Conservation (phyloP, 768 basidiomycete genomes). For the Macrolepiota dolichaula region DNA sequence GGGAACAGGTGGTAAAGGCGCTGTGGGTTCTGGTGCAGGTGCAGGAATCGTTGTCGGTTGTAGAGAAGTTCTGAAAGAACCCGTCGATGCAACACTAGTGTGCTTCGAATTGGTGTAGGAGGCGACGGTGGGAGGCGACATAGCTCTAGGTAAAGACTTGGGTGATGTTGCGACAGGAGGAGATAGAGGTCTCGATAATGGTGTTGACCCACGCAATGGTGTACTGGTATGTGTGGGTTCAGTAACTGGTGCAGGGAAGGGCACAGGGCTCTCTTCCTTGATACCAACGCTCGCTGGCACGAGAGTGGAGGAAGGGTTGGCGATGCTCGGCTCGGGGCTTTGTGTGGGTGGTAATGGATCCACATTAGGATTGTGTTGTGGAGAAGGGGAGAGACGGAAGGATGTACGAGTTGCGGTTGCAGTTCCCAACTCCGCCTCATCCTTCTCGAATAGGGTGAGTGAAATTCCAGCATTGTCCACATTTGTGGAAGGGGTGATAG, state of each 20-base stretch:
- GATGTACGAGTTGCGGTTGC: slow-evolving; percentile 27
- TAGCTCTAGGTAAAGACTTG: not conserved
- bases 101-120: slow-evolving; percentile 37
- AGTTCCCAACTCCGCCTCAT: slow-evolving; percentile 29
- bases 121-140: slow-evolving; percentile 19
- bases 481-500: slow-evolving; percentile 3
- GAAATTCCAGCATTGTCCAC: slow-evolving; percentile 14
- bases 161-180: not conserved
- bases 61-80: not conserved
- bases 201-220: not conserved
- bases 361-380: not conserved
- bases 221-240: not conserved
- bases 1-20: not conserved
- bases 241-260: not conserved
- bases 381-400: not conserved
- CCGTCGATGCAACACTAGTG: slow-evolving; percentile 29
- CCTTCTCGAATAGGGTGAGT: slow-evolving; percentile 23
- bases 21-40: not conserved
- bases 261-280: not conserved
- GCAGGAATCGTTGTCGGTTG: not conserved
- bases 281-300: not conserved
- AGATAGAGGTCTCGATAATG: not conserved
- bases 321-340: not conserved
- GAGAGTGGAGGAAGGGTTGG: not conserved
- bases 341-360: not conserved